Conservation (phyloP, 345 rosid species). For the Raphanus sativus region DNA sequence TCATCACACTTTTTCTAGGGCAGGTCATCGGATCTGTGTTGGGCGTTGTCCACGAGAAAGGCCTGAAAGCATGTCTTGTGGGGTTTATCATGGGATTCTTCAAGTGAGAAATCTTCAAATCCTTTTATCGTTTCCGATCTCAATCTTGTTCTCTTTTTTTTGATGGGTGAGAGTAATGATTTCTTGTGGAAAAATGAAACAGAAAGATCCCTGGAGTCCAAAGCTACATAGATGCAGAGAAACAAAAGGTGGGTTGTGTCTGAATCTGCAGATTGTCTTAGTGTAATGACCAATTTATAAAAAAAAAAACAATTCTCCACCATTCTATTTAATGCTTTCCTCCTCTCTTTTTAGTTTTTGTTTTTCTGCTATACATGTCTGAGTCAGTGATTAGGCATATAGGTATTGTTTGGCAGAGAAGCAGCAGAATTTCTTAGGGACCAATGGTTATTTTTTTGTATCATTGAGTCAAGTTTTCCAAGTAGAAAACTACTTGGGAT, state of each 20-base stretch:
- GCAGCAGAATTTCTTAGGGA: background rate
- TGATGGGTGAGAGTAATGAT: background rate
- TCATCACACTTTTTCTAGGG: constrained; percentile 62
- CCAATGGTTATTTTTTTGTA: background rate
- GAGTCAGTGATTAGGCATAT: constrained; percentile 6
- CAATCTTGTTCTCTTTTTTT: background rate
- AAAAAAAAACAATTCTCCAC: background rate
- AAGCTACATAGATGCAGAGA: constrained; percentile 77
- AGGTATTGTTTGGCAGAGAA: background rate
- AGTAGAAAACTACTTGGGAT: background rate
- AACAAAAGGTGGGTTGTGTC: constrained; percentile 72
- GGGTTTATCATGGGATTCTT: constrained; percentile 55
- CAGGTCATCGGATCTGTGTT: constrained; percentile 43
- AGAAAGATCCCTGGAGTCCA: constrained; percentile 88
- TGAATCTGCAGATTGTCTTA: background rate
- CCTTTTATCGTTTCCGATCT: background rate
- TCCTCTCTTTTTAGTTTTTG: background rate
- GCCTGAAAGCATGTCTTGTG: constrained; percentile 54
- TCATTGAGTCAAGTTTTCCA: no score
- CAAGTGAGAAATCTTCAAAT: constrained; percentile 47
- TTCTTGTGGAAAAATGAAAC: constrained; percentile 13
- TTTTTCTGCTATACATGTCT: background rate
- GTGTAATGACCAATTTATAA: background rate
- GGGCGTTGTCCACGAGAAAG: constrained; percentile 53
- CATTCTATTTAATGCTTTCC: constrained; percentile 12